Conservation (phyloP, 805 yeast species). For the Candida stauntonica region DNA sequence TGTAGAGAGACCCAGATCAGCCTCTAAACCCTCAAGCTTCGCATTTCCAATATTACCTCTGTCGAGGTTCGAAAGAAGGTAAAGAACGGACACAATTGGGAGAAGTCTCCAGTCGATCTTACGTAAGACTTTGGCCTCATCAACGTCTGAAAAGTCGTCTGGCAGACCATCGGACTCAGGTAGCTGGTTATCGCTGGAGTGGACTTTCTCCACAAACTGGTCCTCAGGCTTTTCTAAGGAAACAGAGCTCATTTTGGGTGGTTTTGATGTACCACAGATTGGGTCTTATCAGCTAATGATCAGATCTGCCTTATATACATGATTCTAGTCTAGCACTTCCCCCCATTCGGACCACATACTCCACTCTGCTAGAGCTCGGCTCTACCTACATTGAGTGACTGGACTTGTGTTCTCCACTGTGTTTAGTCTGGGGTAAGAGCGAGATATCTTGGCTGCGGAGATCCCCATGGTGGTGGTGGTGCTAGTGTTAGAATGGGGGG, state of each 20-base stretch:
- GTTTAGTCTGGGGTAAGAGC: too few species aligned
- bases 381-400: too few species aligned
- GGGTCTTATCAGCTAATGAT: too few species aligned
- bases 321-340: too few species aligned
- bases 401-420: too few species aligned
- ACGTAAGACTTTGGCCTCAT: constrained; percentile 10
- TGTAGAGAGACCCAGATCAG: constrained; percentile 10
- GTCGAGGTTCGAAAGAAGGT: constrained; percentile 18
- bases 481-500: too few species aligned
- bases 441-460: too few species aligned
- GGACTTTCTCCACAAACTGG: not conserved
- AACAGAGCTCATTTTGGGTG: not conserved
- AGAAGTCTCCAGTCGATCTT: constrained; percentile 17
- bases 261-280: not conserved
- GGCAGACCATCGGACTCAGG: not conserved
- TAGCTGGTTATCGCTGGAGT: not conserved
- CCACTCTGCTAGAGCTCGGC: too few species aligned
- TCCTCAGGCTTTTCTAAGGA: not conserved
- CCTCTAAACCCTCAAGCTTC: constrained; percentile 4
- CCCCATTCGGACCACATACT: too few species aligned
- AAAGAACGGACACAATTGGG: constrained; percentile 15
- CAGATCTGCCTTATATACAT: too few species aligned
- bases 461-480: too few species aligned
- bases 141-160: constrained; percentile 13
- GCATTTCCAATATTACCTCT: constrained; percentile 13